A percentile compares a stretch with the other conserved stretches of the same genome.
Evolutionary conservation across 1,139 yeast species (phyloP).

Genomic region (Geotrichum klebahnii): DNA sequence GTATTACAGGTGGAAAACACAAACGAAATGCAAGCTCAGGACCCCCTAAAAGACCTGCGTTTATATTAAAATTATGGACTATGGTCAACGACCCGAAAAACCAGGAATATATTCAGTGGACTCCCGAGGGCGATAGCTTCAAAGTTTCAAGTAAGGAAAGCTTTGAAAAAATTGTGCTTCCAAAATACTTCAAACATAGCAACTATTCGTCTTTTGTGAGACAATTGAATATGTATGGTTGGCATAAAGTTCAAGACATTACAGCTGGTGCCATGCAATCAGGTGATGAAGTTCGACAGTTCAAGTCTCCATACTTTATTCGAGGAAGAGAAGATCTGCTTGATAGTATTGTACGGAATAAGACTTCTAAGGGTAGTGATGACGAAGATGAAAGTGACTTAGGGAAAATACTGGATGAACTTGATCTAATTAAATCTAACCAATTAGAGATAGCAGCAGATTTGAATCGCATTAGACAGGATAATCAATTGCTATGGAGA

Average conservation of each 20-base stretch:
- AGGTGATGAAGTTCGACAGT: constrained; percentile 65
- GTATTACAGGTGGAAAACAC: constrained; percentile 23
- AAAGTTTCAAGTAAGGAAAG: constrained; percentile 80
- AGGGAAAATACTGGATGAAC: constrained; percentile 58
- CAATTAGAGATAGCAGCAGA: constrained; percentile 83
- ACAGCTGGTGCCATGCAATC: constrained; percentile 59
- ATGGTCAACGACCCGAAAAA: constrained; percentile 85
- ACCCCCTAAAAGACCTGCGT: constrained; percentile 64
- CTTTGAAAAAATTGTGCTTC: constrained; percentile 78
- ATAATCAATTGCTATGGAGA: constrained; percentile 86
- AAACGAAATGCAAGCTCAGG: constrained; percentile 32
- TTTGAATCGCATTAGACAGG: constrained; percentile 72
- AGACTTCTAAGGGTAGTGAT: constrained; percentile 40
- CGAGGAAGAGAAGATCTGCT: constrained; percentile 67
- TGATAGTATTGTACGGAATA: constrained; percentile 63
- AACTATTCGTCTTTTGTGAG: constrained; percentile 94
- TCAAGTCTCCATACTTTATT: constrained; percentile 71
- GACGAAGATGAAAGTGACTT: constrained; percentile 52
- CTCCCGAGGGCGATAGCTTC: constrained; percentile 77
- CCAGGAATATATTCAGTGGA: constrained; percentile 72
- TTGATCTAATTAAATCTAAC: constrained; percentile 70
- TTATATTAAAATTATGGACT: constrained; percentile 87
- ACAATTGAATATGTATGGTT: constrained; percentile 95
- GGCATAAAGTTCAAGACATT: constrained; percentile 90
- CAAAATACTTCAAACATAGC: constrained; percentile 88